phyloP scores from a whole-genome alignment of 2,329 filamentous ascomycete genomes.

The Botryotinia convoluta region DNA sequence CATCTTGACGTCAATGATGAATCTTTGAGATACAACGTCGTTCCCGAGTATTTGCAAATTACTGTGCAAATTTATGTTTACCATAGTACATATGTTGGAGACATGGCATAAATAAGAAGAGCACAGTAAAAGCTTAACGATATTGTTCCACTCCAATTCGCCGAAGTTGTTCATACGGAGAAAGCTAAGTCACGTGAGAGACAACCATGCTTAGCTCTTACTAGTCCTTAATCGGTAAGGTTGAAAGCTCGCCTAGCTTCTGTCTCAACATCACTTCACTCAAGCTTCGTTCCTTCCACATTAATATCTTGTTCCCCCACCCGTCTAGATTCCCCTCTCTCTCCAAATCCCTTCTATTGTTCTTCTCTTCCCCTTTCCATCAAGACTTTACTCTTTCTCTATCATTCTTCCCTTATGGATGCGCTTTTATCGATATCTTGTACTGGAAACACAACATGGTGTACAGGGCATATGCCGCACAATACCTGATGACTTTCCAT shows the following conservation, averaged over 20 bases:
- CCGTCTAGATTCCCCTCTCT: background rate
- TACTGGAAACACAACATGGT: background rate
- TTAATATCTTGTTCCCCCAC: background rate
- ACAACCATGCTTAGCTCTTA: background rate
- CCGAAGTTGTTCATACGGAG: background rate
- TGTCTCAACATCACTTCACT: slow-evolving; percentile 9
- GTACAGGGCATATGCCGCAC: background rate
- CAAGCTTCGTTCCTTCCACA: background rate
- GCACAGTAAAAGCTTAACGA: background rate
- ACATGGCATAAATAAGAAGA: background rate
- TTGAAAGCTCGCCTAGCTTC: background rate
- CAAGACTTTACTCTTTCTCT: too few species aligned
- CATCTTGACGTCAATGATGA: background rate
- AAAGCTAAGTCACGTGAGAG: background rate
- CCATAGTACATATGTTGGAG: background rate
- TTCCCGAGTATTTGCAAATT: background rate
- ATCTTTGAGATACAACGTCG: background rate
- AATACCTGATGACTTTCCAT: background rate
- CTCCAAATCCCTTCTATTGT: background rate
- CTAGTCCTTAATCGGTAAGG: background rate
- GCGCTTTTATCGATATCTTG: background rate
- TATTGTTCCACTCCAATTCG: background rate
- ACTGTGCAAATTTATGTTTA: too few species aligned
- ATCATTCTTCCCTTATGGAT: background rate
- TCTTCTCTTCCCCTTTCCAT: background rate